Percentiles rank a stretch among this genome's conserved stretches.
phyloP scores from a whole-genome alignment of 768 basidiomycete species.

The Leccinum boreale region DNA sequence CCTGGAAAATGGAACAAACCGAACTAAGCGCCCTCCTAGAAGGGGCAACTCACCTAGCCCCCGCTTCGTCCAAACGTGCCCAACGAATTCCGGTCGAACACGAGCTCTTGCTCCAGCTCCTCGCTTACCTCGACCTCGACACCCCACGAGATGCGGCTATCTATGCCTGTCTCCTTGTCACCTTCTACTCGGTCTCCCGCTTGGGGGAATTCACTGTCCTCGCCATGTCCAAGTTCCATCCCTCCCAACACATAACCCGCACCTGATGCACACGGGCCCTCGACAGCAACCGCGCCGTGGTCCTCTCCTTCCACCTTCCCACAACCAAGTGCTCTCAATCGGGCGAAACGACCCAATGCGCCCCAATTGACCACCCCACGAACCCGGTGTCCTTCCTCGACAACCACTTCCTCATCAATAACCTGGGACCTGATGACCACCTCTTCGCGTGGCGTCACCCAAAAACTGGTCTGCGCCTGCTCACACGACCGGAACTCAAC shows the following conservation, averaged over 20 bases:
- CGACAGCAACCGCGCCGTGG: not conserved
- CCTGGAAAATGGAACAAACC: not conserved
- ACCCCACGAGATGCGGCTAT: not conserved
- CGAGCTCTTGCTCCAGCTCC: not conserved
- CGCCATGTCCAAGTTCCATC: not conserved
- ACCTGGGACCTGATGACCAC: not conserved
- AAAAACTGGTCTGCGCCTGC: not conserved
- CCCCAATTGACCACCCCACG: not conserved
- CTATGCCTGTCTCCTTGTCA: not conserved
- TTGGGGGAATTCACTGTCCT: not conserved
- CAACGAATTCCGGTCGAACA: not conserved
- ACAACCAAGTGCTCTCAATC: not conserved
- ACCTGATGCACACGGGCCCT: not conserved
- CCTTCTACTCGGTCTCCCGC: not conserved
- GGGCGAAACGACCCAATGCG: not conserved
- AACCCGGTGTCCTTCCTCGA: not conserved
- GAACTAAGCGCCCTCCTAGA: conserved; percentile 15
- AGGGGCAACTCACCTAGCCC: not conserved
- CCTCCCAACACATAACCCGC: not conserved
- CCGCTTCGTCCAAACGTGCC: not conserved
- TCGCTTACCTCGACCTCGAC: conserved; percentile 21
- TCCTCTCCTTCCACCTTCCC: not conserved
- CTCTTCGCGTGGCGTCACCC: not conserved
- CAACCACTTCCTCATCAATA: not conserved
- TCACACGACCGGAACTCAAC: not conserved